Evolutionary conservation across 2,329 filamentous ascomycete genomes (phyloP).

Genomic region (Microthyrium microscopicum): DNA sequence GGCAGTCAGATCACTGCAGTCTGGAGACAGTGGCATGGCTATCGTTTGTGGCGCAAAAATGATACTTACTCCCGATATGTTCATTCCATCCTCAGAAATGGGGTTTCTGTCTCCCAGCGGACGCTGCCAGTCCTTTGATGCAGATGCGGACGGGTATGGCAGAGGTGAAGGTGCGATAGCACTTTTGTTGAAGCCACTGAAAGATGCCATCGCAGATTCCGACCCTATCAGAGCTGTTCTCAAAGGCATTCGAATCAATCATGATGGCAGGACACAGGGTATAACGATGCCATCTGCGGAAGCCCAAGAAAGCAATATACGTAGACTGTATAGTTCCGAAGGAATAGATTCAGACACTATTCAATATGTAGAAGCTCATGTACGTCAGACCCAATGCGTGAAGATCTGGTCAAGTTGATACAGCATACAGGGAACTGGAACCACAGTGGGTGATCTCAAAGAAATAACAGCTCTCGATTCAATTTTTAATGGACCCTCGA

Average conservation of each 20-base stretch:
- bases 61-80: constrained; percentile 20
- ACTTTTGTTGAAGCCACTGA: constrained; percentile 34
- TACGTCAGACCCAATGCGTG: neutral
- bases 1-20: constrained; percentile 14
- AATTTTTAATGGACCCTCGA: too few relatives aligned
- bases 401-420: neutral
- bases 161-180: constrained; percentile 36
- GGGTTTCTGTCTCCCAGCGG: constrained; percentile 22
- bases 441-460: neutral
- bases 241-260: constrained; percentile 19
- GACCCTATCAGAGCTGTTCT: constrained; percentile 28
- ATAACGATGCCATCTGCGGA: constrained; percentile 23
- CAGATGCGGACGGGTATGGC: neutral
- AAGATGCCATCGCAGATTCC: constrained; percentile 29
- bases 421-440: neutral
- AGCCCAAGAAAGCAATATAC: constrained; percentile 23
- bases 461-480: neutral
- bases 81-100: constrained; percentile 10
- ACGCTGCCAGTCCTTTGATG: neutral
- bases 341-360: constrained; percentile 16
- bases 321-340: constrained; percentile 19
- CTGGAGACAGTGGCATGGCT: constrained; percentile 11
- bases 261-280: constrained; percentile 23
- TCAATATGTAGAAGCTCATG: constrained; percentile 24
- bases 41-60: constrained; percentile 20